These are phyloP conservation scores for Erysiphe pisi DNA, from an alignment of 2,329 filamentous ascomycete genomes.

Conservation along the genomic window DNA sequence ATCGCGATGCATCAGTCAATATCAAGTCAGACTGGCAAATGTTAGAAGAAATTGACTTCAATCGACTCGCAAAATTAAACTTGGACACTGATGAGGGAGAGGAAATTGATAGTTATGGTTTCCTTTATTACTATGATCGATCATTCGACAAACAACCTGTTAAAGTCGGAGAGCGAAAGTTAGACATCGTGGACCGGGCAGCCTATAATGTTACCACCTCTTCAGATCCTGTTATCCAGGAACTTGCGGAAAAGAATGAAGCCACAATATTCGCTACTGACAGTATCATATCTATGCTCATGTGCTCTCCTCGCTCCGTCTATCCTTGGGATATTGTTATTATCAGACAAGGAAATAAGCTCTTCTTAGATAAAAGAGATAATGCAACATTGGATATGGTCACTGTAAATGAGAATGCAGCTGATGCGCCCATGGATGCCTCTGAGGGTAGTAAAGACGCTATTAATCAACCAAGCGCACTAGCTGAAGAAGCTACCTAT, in stretches of 20 bases:
- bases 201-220: constrained; percentile 98
- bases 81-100: constrained; percentile 90
- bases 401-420: constrained; percentile 97
- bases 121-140: constrained; percentile 97
- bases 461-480: constrained; percentile 84
- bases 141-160: constrained; percentile 87
- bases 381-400: constrained; percentile 93
- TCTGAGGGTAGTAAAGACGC: constrained; percentile 86
- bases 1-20: constrained; percentile 90
- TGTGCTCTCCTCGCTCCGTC: constrained; percentile 93
- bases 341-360: constrained; percentile 82
- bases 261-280: constrained; percentile 95
- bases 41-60: constrained; percentile 98
- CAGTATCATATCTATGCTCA: constrained; percentile 96
- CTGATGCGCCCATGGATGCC: constrained; percentile 82
- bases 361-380: constrained; percentile 98
- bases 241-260: constrained; percentile 89
- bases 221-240: constrained; percentile 91
- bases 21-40: constrained; percentile 93
- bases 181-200: constrained; percentile 80
- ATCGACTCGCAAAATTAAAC: constrained; percentile 87
- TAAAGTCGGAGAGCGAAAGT: constrained; percentile 76
- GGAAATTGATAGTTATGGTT: constrained; percentile 89
- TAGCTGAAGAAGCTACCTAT: constrained; percentile 95
- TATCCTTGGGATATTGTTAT: constrained; percentile 99